Conservation (phyloP, 2,329 filamentous ascomycete genomes). For the Colletotrichum sojae region DNA sequence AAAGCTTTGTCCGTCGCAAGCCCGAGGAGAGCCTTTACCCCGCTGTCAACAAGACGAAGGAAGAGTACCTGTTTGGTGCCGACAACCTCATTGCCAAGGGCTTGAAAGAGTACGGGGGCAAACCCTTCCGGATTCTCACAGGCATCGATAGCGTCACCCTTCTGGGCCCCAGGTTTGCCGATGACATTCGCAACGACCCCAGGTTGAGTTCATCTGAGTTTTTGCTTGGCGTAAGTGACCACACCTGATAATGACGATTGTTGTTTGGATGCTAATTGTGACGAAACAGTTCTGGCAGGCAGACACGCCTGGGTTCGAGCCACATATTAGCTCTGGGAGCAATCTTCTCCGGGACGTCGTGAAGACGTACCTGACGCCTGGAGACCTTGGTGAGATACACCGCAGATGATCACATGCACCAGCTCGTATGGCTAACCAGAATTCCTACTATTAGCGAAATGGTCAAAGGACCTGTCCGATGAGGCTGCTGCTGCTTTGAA, state of each 20-base stretch:
- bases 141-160: constrained; percentile 26
- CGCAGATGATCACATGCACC: too few relatives aligned
- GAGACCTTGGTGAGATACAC: constrained; percentile 10
- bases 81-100: constrained; percentile 20
- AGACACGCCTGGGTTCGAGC: constrained; percentile 20
- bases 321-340: constrained; percentile 28
- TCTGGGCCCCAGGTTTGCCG: constrained; percentile 4
- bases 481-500: constrained; percentile 14
- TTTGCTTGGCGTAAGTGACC: constrained; percentile 12
- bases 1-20: not conserved
- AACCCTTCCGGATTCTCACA: constrained; percentile 26
- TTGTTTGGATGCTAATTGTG: not conserved
- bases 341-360: constrained; percentile 29
- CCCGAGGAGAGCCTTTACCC: constrained; percentile 17
- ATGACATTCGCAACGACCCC: constrained; percentile 24
- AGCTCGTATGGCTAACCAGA: not conserved
- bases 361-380: constrained; percentile 14
- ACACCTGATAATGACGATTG: too few relatives aligned
- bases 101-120: constrained; percentile 17
- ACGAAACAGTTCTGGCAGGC: constrained; percentile 26
- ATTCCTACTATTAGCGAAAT: not conserved
- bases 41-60: constrained; percentile 23
- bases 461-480: constrained; percentile 15
- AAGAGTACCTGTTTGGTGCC: constrained; percentile 20
- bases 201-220: constrained; percentile 29